Percentiles rank a stretch among this genome's conserved stretches.
Evolutionary conservation across 352 stramenopile species (phyloP).

Genomic region (Pythium sukuiense): DNA sequence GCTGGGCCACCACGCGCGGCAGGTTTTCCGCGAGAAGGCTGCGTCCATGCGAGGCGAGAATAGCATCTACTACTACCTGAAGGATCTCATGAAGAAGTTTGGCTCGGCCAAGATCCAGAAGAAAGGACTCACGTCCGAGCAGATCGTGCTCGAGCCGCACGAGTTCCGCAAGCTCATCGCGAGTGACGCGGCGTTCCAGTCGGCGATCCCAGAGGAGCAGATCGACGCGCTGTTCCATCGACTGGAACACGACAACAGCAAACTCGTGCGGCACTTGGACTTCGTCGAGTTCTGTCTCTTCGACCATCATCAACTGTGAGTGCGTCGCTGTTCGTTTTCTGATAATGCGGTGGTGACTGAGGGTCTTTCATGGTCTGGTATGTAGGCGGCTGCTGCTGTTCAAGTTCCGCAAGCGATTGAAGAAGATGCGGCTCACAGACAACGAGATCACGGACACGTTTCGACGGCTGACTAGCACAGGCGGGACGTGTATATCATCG

Average conservation of each 20-base stretch:
- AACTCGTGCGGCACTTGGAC: constrained; percentile 60
- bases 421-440: constrained; percentile 62
- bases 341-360: background rate
- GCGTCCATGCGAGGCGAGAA: constrained; percentile 79
- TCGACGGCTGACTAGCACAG: constrained; percentile 44
- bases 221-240: constrained; percentile 77
- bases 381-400: constrained; percentile 68
- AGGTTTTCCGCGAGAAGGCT: constrained; percentile 85
- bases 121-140: constrained; percentile 37
- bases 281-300: constrained; percentile 84
- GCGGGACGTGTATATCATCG: constrained; percentile 41
- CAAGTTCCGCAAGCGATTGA: constrained; percentile 69
- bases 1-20: constrained; percentile 71
- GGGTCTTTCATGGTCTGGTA: background rate
- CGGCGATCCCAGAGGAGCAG: constrained; percentile 64
- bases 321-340: background rate
- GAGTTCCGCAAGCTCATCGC: constrained; percentile 79
- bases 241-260: constrained; percentile 54
- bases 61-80: constrained; percentile 85
- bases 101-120: constrained; percentile 38
- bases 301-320: constrained; percentile 77
- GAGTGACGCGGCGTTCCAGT: constrained; percentile 76
- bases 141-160: constrained; percentile 61
- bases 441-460: constrained; percentile 82
- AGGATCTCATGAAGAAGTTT: constrained; percentile 79